Percentiles rank a stretch among this genome's conserved stretches.
Evolutionary conservation across 768 basidiomycete species (phyloP).

Genomic region (Boletus rex-veris): DNA sequence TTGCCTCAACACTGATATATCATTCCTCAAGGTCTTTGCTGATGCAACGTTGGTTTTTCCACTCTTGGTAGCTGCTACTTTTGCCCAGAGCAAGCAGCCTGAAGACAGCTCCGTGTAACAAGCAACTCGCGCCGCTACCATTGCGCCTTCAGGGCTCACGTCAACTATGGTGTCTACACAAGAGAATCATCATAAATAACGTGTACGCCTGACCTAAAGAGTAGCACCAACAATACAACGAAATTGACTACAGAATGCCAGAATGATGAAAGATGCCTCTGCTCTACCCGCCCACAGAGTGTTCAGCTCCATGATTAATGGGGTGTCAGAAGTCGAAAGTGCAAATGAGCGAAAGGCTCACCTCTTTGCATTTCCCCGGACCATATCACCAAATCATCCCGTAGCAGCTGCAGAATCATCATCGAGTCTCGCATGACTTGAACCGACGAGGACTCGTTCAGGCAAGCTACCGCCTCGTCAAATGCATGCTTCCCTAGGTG

Average conservation of each 20-base stretch:
- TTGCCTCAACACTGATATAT: conserved; percentile 4
- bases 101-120: neutral
- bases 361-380: conserved; percentile 64
- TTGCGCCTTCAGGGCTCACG: neutral
- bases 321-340: conserved; percentile 12
- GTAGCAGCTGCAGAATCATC: conserved; percentile 77
- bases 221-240: neutral
- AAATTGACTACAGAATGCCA: neutral
- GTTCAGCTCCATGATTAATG: conserved; percentile 22
- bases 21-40: conserved; percentile 63
- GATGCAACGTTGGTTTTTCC: conserved; percentile 97
- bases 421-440: conserved; percentile 66
- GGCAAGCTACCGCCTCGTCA: conserved; percentile 79
- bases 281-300: conserved; percentile 15
- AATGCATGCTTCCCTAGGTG: conserved; percentile 90
- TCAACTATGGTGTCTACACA: neutral
- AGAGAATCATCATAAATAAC: too few relatives aligned
- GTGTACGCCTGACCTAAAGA: conserved; percentile 4
- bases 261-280: neutral
- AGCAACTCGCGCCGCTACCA: neutral
- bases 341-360: conserved; percentile 11
- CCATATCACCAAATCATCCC: conserved; percentile 87
- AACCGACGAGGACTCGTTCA: conserved; percentile 42
- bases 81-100: conserved; percentile 48
- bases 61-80: conserved; percentile 91